Base-by-base conservation (phyloP, 495 filamentous ascomycete genomes). In the Elasticomyces elasticus region DNA sequence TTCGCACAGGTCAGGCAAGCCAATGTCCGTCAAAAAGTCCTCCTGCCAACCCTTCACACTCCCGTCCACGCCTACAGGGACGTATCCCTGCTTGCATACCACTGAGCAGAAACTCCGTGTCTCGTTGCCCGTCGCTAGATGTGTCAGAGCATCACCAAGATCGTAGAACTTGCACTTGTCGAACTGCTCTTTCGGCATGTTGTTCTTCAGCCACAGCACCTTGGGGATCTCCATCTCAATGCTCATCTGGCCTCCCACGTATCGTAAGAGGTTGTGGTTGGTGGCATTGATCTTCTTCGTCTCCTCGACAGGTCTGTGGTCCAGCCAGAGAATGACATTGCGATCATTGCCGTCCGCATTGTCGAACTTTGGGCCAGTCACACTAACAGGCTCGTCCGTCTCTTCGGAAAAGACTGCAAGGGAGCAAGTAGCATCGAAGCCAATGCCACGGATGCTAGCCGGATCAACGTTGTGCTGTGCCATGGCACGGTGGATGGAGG, bases 191-290 rank as follows among this genome's bases (percentile, higher is more conserved):
- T 82, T 74, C n/a, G 92, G 86, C 92, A 98, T 96, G 69, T 96
- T 76, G 64, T 94, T 92, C 76, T 97, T 96, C 60, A 98, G 72
- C 92, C 92, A 98, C 23, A 97, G 74, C 1, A 95, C 87, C 65
- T 98, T 98, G 23, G 92, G 92, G 24, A 96, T 89, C 66, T 98
- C 92, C 92, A 98, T 98, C 73, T 98, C 92, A 59, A 94, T 86
- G 62, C 86, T 94, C 92, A 98, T 97, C 61, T 80, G 90, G 35
- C 92, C 91, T 43, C 92, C 92, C 5, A 98, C 91, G 68, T 96
- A 98, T 46, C 86, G 82, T 31, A 98, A 78, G n/a, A 98, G 75
- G 59, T 89, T 87, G 72, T 97, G 92, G 46, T 83, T 79, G 1
- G 92, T 95, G 13, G 82, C 81, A 71, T 97, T 97, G 73, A 98